Evolutionary conservation across 2,329 filamentous ascomycete genomes (phyloP), one percentile per base, ranked within the genome.

Genomic region (Neonectria magnoliae): DNA sequence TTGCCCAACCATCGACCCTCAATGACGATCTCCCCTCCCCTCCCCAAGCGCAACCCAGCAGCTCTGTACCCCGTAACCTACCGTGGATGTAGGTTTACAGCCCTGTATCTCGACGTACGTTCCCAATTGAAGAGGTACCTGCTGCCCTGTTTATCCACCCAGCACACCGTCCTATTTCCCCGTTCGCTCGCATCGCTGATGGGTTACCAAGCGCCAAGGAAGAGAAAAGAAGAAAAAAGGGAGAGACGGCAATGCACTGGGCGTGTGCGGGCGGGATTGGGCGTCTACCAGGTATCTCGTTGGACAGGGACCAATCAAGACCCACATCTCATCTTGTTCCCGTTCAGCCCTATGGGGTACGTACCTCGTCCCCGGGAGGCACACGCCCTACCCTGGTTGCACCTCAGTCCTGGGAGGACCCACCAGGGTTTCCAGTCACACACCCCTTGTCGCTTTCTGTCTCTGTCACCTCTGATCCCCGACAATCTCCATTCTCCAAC

Each of bases 281-380:
- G 52, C 38, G 8, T 27, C 47, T 47, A 54, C 55, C 51, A 59
- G 60, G 65, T 56, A 57, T 52, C 48, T 62, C 52, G 41, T 47
- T 38, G 22, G 11, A 13, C 5, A 3, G 11, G n/a, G 48, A 5
- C 70, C 68, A 72, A 72, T 65, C 22, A 68, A 5, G 53, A 0
- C 31, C 62, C 67, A 63, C 65, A 62, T 50, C 55, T 63, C 63
- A 70, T 70, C 69, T 66, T 68, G 60, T 63, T 68, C 67, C 50
- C 61, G 67, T 71, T 72, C 71, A 72, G 71, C 71, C 71, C 71
- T 72, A 72, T 60, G 53, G 54, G 29, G 38, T 41, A 63, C 57
- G 42, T 59, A 56, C 64, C 54, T 20, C 36, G 25, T 36, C 22
- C 16, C 31, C 54, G 27, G 27, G 16, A 22, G 47, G 38, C 56